Percentiles rank a stretch among this genome's conserved stretches.
Evolutionary conservation across 2,329 filamentous ascomycete species (phyloP).

Genomic region (Phoma herbarum): DNA sequence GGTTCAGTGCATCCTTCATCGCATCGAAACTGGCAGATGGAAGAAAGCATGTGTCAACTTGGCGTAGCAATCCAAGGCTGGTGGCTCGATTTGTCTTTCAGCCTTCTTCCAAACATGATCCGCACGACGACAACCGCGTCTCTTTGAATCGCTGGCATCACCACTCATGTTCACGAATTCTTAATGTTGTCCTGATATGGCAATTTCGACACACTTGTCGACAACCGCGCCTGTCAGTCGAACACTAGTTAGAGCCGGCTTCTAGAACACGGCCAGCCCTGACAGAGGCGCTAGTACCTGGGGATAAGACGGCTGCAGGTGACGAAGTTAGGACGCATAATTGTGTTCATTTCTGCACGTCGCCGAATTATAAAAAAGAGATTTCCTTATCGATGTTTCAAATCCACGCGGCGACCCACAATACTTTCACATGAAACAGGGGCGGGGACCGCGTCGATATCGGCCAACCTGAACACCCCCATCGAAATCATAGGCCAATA

Average conservation of each 20-base stretch:
- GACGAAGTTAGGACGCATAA: slow-evolving; percentile 10
- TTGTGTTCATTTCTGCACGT: slow-evolving; percentile 11
- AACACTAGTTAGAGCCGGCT: not conserved
- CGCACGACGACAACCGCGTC: not conserved
- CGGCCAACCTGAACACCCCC: slow-evolving; percentile 9
- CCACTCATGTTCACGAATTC: not conserved
- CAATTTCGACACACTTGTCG: not conserved
- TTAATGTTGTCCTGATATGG: not conserved
- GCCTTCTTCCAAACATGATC: not conserved
- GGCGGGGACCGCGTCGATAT: slow-evolving; percentile 8
- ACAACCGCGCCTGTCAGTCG: not conserved
- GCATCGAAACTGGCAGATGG: not conserved
- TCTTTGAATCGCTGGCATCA: not conserved
- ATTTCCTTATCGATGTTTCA: slow-evolving; percentile 22
- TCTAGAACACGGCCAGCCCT: slow-evolving; percentile 7
- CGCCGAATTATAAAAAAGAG: slow-evolving; percentile 21
- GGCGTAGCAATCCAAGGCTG: slow-evolving; percentile 7
- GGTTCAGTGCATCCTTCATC: not conserved
- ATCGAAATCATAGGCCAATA: slow-evolving; percentile 3
- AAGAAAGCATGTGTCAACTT: slow-evolving; percentile 11
- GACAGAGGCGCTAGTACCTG: not conserved
- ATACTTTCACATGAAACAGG: slow-evolving; percentile 21
- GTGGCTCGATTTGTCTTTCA: not conserved
- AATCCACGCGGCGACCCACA: slow-evolving; percentile 12
- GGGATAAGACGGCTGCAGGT: not conserved